Conservation (phyloP, 345 rosid genomes). For the Melastoma malabathricum region DNA sequence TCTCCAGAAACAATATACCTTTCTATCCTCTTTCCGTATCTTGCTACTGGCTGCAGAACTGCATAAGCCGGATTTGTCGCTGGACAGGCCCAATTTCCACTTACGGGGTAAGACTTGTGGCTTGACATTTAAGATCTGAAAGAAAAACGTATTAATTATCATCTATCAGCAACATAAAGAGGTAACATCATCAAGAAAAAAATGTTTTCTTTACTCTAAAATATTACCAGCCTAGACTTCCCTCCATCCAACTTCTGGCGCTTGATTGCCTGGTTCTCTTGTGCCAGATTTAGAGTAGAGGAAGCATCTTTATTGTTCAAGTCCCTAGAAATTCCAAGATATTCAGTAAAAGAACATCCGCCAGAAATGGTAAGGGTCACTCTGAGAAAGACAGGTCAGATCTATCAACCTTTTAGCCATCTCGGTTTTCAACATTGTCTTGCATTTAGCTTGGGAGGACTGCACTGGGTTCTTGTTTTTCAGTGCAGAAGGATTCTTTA, state of each 20-base stretch:
- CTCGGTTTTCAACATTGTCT: conserved; percentile 14
- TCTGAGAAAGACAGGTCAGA: background rate
- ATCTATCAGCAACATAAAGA: background rate
- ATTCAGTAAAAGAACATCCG: too few relatives aligned
- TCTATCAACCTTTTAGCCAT: conserved; percentile 29
- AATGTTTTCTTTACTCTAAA: background rate
- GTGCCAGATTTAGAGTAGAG: conserved; percentile 44
- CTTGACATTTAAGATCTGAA: conserved; percentile 73
- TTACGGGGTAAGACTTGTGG: conserved; percentile 66
- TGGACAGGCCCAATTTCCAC: conserved; percentile 53
- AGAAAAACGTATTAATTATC: background rate
- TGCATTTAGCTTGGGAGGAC: conserved; percentile 31
- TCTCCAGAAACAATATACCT: conserved; percentile 30
- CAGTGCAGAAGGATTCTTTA: conserved; percentile 47
- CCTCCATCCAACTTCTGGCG: conserved; percentile 96
- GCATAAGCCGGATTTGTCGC: conserved; percentile 26
- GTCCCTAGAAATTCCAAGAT: conserved; percentile 17
- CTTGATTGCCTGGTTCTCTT: conserved; percentile 90
- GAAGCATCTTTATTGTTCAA: conserved; percentile 15
- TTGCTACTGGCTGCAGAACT: conserved; percentile 27
- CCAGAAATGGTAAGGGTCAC: background rate
- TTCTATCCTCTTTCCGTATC: conserved; percentile 53
- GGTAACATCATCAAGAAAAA: background rate
- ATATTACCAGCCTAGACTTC: conserved; percentile 62
- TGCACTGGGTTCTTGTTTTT: conserved; percentile 33